A percentile compares a stretch with the other conserved stretches of the same genome.
Conservation (phyloP, 495 filamentous ascomycete species). For the Lichina pygmaea region DNA sequence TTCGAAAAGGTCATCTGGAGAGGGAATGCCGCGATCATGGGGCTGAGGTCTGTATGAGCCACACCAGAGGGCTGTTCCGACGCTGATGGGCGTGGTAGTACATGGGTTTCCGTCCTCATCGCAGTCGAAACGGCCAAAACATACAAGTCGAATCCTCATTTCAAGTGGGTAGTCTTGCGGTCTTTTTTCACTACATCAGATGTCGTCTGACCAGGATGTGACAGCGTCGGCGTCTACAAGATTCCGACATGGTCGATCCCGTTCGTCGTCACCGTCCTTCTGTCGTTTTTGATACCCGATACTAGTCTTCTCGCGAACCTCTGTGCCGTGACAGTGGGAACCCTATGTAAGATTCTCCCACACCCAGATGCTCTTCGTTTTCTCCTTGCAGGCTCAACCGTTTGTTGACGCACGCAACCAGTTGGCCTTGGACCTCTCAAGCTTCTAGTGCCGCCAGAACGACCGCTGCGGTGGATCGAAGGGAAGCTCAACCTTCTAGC, state of each 20-base stretch:
- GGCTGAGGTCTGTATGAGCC: slow-evolving; percentile 36
- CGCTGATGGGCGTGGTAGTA: slow-evolving; percentile 19
- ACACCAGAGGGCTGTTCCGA: background rate
- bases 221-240: slow-evolving; percentile 31
- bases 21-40: slow-evolving; percentile 41
- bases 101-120: slow-evolving; percentile 78
- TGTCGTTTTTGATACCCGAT: slow-evolving; percentile 47
- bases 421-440: slow-evolving; percentile 67
- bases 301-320: slow-evolving; percentile 71
- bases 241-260: slow-evolving; percentile 86
- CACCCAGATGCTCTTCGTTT: too few relatives aligned
- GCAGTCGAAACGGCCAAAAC: slow-evolving; percentile 64
- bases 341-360: slow-evolving; percentile 42
- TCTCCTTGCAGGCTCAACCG: slow-evolving; percentile 5
- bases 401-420: slow-evolving; percentile 13
- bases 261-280: slow-evolving; percentile 38
- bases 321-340: slow-evolving; percentile 55
- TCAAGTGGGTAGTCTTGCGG: slow-evolving; percentile 21
- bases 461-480: slow-evolving; percentile 57
- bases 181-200: background rate
- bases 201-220: background rate
- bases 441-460: slow-evolving; percentile 61
- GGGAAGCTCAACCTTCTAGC: slow-evolving; percentile 58
- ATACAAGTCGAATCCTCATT: slow-evolving; percentile 43
- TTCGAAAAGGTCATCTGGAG: slow-evolving; percentile 39